Evolutionary conservation across 2,329 filamentous ascomycete genomes (phyloP).

Genomic region (Sarocladium oryzae): DNA sequence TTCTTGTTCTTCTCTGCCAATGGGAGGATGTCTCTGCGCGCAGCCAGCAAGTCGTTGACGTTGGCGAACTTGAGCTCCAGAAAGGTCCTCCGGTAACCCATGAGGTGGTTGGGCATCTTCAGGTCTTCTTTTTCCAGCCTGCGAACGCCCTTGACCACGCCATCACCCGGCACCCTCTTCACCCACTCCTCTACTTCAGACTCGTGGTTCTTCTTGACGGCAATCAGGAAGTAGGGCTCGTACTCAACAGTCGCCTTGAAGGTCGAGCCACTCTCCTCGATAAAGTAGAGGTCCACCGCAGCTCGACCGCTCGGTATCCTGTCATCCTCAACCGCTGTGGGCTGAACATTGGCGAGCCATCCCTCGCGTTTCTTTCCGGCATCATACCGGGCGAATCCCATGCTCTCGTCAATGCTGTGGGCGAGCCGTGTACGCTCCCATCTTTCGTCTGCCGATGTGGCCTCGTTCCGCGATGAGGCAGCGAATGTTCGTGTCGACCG

Average conservation of each 20-base stretch:
- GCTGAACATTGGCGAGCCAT: slow-evolving; percentile 94
- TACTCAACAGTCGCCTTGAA: slow-evolving; percentile 98
- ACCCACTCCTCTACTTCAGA: slow-evolving; percentile 95
- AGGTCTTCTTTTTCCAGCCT: slow-evolving; percentile 89
- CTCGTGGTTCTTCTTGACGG: slow-evolving; percentile 81
- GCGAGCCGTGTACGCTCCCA: slow-evolving; percentile 78
- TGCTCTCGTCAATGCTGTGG: slow-evolving; percentile 84
- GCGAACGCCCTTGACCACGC: slow-evolving; percentile 70
- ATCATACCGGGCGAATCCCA: slow-evolving; percentile 92
- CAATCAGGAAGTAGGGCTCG: slow-evolving; percentile 92
- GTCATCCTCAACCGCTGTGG: slow-evolving; percentile 80
- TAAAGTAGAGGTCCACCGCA: slow-evolving; percentile 94
- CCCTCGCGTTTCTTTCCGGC: slow-evolving; percentile 74
- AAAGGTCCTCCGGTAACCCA: slow-evolving; percentile 85
- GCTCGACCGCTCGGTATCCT: slow-evolving; percentile 78
- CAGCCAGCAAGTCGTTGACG: slow-evolving; percentile 77
- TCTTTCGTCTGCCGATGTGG: slow-evolving; percentile 87
- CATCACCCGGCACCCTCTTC: slow-evolving; percentile 68
- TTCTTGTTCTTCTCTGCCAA: slow-evolving; percentile 96
- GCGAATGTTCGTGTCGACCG: slow-evolving; percentile 71
- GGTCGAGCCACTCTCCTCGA: slow-evolving; percentile 77
- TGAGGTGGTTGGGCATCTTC: slow-evolving; percentile 87
- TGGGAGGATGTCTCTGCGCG: slow-evolving; percentile 76
- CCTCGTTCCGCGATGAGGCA: slow-evolving; percentile 70
- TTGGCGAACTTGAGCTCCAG: slow-evolving; percentile 83